Evolutionary conservation across 208 protist genomes (phyloP).

Genomic region (Wallacemonas sp.): DNA sequence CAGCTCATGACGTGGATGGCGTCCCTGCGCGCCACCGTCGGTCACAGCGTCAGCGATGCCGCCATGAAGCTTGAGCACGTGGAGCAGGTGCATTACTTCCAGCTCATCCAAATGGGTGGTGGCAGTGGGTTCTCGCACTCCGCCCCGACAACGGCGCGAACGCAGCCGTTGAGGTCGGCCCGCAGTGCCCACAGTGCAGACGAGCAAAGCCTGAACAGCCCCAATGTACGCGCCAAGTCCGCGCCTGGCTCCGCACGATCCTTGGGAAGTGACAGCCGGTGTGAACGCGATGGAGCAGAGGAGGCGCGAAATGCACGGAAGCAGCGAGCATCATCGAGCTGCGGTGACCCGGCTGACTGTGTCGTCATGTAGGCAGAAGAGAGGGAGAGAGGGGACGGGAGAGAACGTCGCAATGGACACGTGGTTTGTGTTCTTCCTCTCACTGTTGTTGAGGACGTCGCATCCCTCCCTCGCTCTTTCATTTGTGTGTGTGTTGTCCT

Average conservation of each 20-base stretch:
- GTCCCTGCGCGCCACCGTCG: neutral
- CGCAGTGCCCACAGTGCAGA: neutral
- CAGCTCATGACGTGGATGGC: constrained; percentile 16
- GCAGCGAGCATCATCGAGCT: neutral
- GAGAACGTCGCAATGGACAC: too few relatives aligned
- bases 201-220: neutral
- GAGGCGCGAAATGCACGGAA: neutral
- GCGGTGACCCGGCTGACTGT: constrained; percentile 5
- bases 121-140: neutral
- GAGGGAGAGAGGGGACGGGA: too few relatives aligned
- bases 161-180: neutral
- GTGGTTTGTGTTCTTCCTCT: too few relatives aligned
- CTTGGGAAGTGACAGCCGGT: neutral
- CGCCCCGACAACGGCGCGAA: neutral
- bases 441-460: too few relatives aligned
- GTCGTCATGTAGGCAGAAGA: constrained; percentile 11
- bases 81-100: constrained; percentile 16
- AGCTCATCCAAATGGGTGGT: neutral
- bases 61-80: neutral
- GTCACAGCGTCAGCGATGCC: neutral
- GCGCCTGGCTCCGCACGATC: neutral
- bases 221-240: neutral
- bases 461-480: too few relatives aligned
- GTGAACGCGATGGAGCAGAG: neutral
- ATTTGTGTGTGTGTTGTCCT: too few relatives aligned